Evolutionary conservation across 306 rosid genomes (phyloP), one percentile per base, ranked within the genome.

Genomic region (Fragaria vesca): DNA sequence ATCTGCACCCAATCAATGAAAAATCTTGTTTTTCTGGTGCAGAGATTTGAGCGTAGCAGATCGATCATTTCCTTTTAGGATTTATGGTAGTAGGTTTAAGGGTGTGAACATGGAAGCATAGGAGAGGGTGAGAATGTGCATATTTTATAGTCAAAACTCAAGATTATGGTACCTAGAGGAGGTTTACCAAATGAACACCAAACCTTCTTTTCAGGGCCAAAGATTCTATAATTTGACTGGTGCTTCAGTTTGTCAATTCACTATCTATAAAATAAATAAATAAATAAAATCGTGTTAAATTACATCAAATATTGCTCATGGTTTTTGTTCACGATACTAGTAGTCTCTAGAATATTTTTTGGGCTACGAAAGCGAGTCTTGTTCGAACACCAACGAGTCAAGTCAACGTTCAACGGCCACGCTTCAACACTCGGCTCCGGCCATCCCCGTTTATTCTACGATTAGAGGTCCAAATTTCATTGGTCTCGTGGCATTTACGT

Each of bases 171-270:
- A 16, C 42, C 69, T 5, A 57, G 73, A 68, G 68, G 75, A 68
- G 68, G 75, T 63, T 85, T 54, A 75, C 83, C 73, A 79, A 85
- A 71, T 46, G 38, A 83, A 57, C 47, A 77, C 77, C 43, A 47
- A 63, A 74, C 75, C 79, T 65, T 80, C 73, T 73, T 26, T 8
- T 11, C 0, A 11, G 46, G 75, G 28, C 51, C 8, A 16, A 3
- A 78, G 81, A 47, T 66, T 72, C 54, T 4, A 46, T 43, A 17
- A 6, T 55, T 86, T 61, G 71, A 75, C 71, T 18, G 12, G 12
- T 47, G 20, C 42, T 67, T 3, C 7, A 26, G 4, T 10, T 20
- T 17, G 42, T 57, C 40, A 8, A 55, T n/a, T 71, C 11, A 2
- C 26, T 9, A 15, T 34, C 7, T 24, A 40, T 38, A 51, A 36